Percentiles rank a stretch among this genome's conserved stretches.
phyloP scores from a whole-genome alignment of 2,329 filamentous ascomycete species.

The Clarireedia monteithiana region DNA sequence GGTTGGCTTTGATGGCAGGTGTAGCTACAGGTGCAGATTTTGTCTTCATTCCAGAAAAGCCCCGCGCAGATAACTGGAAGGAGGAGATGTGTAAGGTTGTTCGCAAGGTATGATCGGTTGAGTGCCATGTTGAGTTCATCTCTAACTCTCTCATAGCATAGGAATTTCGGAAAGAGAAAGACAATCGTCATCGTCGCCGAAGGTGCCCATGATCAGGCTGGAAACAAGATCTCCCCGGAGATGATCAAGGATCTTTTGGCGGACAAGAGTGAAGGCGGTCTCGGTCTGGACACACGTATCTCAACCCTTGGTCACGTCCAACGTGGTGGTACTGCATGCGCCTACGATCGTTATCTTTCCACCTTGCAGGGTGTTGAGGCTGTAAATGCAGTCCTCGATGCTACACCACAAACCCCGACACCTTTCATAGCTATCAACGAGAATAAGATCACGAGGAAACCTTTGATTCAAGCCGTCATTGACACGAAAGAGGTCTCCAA shows the following conservation, averaged over 20 bases:
- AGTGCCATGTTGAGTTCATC: not conserved
- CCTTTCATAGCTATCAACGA: constrained; percentile 95
- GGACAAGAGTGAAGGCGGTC: constrained; percentile 59
- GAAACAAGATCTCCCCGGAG: constrained; percentile 73
- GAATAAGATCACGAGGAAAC: constrained; percentile 92
- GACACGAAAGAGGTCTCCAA: constrained; percentile 78
- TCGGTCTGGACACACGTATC: constrained; percentile 84
- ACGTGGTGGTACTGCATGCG: constrained; percentile 82
- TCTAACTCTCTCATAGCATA: constrained; percentile 51
- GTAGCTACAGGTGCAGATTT: constrained; percentile 95
- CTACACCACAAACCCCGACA: constrained; percentile 80
- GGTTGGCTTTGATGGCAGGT: constrained; percentile 92
- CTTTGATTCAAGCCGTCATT: constrained; percentile 79
- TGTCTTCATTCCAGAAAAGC: constrained; percentile 93
- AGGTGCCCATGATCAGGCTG: constrained; percentile 76
- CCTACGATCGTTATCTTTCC: constrained; percentile 88
- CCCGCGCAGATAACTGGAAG: constrained; percentile 79
- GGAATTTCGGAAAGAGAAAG: constrained; percentile 83
- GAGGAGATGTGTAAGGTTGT: constrained; percentile 79
- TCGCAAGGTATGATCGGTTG: constrained; percentile 45
- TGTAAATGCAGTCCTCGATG: constrained; percentile 83
- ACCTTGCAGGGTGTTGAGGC: constrained; percentile 93
- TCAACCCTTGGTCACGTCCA: constrained; percentile 97
- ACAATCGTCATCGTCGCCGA: constrained; percentile 98
- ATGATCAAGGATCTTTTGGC: constrained; percentile 88